phyloP scores from a whole-genome alignment of 768 basidiomycete genomes.

The Boletus pseudopeckii region DNA sequence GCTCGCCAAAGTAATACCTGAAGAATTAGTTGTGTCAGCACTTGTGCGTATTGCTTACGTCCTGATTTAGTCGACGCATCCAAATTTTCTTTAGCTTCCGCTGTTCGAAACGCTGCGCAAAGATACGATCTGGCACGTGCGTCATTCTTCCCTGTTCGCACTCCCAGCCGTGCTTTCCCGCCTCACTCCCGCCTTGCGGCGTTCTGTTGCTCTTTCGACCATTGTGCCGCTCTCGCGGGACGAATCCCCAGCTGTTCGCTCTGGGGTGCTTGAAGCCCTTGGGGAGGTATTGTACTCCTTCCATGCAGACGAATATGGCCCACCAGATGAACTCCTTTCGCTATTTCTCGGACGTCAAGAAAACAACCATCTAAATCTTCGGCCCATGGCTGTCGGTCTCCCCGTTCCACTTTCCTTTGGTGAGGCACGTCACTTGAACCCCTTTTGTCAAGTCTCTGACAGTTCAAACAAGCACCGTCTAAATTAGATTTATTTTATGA shows the following conservation, averaged over 20 bases:
- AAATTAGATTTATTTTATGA: slow-evolving; percentile 47
- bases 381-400: slow-evolving; percentile 12
- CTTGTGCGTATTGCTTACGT: slow-evolving; percentile 45
- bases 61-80: background rate
- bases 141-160: slow-evolving; percentile 83
- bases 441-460: slow-evolving; percentile 3
- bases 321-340: slow-evolving; percentile 69
- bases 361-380: slow-evolving; percentile 39
- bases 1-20: slow-evolving; percentile 82
- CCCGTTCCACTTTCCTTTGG: slow-evolving; percentile 13
- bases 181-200: slow-evolving; percentile 55
- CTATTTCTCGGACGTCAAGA: slow-evolving; percentile 70
- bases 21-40: slow-evolving; percentile 60
- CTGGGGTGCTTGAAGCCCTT: slow-evolving; percentile 78
- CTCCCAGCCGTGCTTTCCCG: slow-evolving; percentile 76
- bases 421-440: slow-evolving; percentile 8
- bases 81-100: slow-evolving; percentile 55
- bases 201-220: slow-evolving; percentile 62
- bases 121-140: slow-evolving; percentile 78
- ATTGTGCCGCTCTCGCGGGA: slow-evolving; percentile 63
- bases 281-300: slow-evolving; percentile 90
- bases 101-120: slow-evolving; percentile 66
- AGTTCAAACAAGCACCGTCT: slow-evolving; percentile 14
- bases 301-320: slow-evolving; percentile 54
- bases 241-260: slow-evolving; percentile 63